A percentile compares a stretch with the other conserved stretches of the same genome.
phyloP scores from a whole-genome alignment of 2,329 filamentous ascomycete genomes.

The Diaporthe batatas region DNA sequence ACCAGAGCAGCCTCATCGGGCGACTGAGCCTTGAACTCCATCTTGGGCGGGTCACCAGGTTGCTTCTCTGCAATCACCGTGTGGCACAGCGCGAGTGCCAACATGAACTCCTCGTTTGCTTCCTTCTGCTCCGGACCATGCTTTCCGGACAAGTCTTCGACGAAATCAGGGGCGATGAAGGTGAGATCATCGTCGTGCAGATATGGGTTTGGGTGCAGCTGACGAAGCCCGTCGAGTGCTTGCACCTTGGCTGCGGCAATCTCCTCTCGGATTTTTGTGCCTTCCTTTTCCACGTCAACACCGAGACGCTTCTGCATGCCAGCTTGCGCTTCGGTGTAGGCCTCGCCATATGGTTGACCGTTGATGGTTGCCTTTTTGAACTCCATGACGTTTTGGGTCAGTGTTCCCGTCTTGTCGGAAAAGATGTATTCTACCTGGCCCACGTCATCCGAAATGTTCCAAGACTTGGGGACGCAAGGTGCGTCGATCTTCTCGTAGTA shows the following conservation, averaged over 20 bases:
- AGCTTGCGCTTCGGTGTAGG: constrained; percentile 96
- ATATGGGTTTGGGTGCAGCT: constrained; percentile 89
- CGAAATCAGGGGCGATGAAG: constrained; percentile 91
- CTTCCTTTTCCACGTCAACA: constrained; percentile 86
- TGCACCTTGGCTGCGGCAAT: constrained; percentile 82
- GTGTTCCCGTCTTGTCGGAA: constrained; percentile 91
- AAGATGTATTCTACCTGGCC: constrained; percentile 99
- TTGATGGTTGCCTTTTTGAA: constrained; percentile 99
- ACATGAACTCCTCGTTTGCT: constrained; percentile 92
- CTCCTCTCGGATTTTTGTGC: constrained; percentile 77
- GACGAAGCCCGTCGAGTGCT: constrained; percentile 80
- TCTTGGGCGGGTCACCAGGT: constrained; percentile 89
- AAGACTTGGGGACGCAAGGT: constrained; percentile 95
- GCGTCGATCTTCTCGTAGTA: constrained; percentile 96
- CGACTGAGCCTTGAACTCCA: constrained; percentile 97
- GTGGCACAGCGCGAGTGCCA: constrained; percentile 94
- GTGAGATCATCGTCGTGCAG: constrained; percentile 90
- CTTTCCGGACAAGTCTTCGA: constrained; percentile 83
- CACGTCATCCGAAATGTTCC: constrained; percentile 98
- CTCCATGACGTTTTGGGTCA: constrained; percentile 97
- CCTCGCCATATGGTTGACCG: constrained; percentile 95
- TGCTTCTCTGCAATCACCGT: constrained; percentile 93
- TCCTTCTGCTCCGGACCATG: constrained; percentile 81
- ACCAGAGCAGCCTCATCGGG: constrained; percentile 97
- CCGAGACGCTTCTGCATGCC: constrained; percentile 95